A percentile compares a stretch with the other conserved stretches of the same genome.
Evolutionary conservation across 139 green algal genomes (phyloP).

Genomic region (Asterochloris erici): DNA sequence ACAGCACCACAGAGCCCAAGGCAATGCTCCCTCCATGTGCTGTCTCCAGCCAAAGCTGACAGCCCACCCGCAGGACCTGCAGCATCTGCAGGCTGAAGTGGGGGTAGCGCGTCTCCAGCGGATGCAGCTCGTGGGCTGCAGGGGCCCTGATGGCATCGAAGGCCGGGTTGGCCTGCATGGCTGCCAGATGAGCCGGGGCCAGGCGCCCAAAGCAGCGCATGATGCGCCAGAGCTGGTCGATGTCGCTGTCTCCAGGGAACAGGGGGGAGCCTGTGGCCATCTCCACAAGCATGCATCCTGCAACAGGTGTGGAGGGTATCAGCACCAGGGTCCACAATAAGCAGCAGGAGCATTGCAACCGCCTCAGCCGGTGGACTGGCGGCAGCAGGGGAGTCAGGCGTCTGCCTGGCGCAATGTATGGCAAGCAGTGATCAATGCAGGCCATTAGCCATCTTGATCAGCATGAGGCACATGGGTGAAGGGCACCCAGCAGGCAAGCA

Average conservation of each 20-base stretch:
- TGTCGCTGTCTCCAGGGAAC: constrained; percentile 88
- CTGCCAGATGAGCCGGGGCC: constrained; percentile 25
- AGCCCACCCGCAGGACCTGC: constrained; percentile 1
- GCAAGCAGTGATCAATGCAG: no score
- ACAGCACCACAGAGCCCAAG: neutral
- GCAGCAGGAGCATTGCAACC: no score
- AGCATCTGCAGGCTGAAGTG: neutral
- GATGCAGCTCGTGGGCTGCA: neutral
- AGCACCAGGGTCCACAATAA: neutral
- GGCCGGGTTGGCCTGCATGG: constrained; percentile 13
- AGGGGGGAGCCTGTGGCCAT: constrained; percentile 80
- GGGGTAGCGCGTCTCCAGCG: neutral
- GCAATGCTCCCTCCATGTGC: no score
- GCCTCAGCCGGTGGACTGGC: no score
- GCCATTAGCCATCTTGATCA: no score
- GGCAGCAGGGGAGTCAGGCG: no score
- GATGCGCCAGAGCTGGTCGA: constrained; percentile 90
- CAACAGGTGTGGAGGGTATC: neutral
- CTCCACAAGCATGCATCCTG: constrained; percentile 87
- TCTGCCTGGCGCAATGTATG: no score
- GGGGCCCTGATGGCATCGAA: neutral
- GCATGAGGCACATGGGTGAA: no score
- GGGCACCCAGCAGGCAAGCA: no score
- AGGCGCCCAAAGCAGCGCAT: constrained; percentile 46
- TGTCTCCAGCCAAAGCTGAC: no score